phyloP scores from a whole-genome alignment of 441 rosid species.

The Kokia cookei region DNA sequence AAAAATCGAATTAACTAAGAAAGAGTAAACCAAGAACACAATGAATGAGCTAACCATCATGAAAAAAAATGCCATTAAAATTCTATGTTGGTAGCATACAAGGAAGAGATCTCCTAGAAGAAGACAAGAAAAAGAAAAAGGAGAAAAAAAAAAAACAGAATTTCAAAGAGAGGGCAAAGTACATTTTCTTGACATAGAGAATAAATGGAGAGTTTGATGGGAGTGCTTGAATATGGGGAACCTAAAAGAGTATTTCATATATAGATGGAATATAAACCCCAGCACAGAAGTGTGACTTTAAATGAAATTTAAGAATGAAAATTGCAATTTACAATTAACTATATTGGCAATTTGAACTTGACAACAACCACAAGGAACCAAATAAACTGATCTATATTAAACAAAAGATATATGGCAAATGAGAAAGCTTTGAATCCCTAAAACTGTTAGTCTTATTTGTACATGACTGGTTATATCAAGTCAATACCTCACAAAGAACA shows the following conservation, averaged over 20 bases:
- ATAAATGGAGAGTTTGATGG: background rate
- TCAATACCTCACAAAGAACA: constrained; percentile 81
- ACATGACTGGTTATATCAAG: background rate
- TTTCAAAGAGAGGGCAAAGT: background rate
- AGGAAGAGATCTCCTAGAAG: background rate
- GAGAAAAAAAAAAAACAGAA: background rate
- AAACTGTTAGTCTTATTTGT: background rate
- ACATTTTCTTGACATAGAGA: background rate
- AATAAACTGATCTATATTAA: background rate
- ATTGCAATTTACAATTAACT: background rate
- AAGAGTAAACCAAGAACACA: background rate
- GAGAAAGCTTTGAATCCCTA: background rate
- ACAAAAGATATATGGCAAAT: background rate
- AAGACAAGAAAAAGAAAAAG: no score
- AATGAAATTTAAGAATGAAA: background rate
- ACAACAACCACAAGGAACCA: background rate
- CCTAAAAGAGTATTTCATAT: background rate
- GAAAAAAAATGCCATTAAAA: background rate
- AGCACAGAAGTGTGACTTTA: background rate
- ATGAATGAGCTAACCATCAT: background rate
- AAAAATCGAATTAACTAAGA: background rate
- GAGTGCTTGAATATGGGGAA: background rate
- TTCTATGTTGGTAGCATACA: background rate
- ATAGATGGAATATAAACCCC: background rate
- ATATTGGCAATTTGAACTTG: background rate